Conservation (phyloP, 140 eudicot species). For the Artemisia princeps region DNA sequence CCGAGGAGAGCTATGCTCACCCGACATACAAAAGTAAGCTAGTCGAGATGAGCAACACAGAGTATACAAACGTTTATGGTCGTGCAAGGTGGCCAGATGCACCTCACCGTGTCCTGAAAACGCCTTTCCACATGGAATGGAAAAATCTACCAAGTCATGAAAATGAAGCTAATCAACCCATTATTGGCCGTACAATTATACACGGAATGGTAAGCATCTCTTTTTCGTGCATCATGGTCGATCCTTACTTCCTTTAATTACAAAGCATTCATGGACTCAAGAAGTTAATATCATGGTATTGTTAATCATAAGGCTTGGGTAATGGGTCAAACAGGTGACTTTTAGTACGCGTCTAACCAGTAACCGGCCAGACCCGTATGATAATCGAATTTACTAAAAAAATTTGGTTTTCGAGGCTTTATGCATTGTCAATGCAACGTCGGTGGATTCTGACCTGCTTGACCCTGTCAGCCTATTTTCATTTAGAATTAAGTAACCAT, state of each 20-base stretch:
- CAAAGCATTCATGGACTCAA: no score
- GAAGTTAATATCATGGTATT: no score
- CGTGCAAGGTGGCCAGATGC: slow-evolving; percentile 98
- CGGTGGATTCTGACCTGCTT: no score
- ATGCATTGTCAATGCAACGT: no score
- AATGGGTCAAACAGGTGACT: no score
- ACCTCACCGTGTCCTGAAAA: slow-evolving; percentile 69
- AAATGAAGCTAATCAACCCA: slow-evolving; percentile 59
- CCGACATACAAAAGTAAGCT: slow-evolving; percentile 68
- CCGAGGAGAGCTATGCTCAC: slow-evolving; percentile 90
- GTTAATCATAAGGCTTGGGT: no score
- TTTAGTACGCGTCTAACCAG: no score
- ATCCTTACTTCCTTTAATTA: not conserved
- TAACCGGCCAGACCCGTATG: no score
- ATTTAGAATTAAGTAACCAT: no score
- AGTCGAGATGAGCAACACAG: slow-evolving; percentile 59
- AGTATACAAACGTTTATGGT: slow-evolving; percentile 76
- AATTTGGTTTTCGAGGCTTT: no score
- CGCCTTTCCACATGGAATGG: slow-evolving; percentile 71
- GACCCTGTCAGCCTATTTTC: no score
- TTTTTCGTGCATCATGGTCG: not conserved
- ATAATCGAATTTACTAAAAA: no score
- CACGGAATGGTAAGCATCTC: slow-evolving; percentile 52
- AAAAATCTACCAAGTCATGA: slow-evolving; percentile 51
- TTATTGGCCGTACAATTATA: slow-evolving; percentile 65